Conservation (phyloP, 768 basidiomycete species). For the Suillus bovinus region DNA sequence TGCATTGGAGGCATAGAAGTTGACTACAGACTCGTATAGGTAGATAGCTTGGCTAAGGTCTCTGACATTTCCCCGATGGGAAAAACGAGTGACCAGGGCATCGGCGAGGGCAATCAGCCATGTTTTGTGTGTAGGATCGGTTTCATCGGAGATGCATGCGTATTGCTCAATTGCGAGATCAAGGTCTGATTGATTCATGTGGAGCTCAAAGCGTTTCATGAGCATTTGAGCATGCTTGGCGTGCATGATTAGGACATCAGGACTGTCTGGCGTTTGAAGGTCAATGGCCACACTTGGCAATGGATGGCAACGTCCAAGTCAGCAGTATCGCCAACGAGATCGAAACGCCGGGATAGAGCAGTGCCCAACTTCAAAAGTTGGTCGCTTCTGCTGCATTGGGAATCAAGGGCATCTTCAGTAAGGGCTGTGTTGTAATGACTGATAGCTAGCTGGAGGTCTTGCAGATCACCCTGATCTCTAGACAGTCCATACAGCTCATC, state of each 20-base stretch:
- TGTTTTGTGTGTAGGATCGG: slow-evolving; percentile 13
- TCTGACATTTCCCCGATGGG: slow-evolving; percentile 8
- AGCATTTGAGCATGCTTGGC: background rate
- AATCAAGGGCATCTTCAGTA: slow-evolving; percentile 25
- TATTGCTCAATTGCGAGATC: background rate
- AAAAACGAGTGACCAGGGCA: slow-evolving; percentile 16
- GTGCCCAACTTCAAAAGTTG: slow-evolving; percentile 20
- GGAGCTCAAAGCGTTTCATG: slow-evolving; percentile 9
- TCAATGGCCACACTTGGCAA: slow-evolving; percentile 23
- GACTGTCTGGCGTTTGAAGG: slow-evolving; percentile 17
- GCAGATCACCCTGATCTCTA: slow-evolving; percentile 11
- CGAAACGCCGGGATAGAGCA: slow-evolving; percentile 25
- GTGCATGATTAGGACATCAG: slow-evolving; percentile 10
- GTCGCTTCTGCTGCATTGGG: slow-evolving; percentile 24
- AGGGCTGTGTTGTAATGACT: slow-evolving; percentile 10
- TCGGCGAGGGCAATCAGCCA: slow-evolving; percentile 17
- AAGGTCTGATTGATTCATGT: background rate
- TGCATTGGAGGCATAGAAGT: slow-evolving; percentile 13
- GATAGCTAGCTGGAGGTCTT: slow-evolving; percentile 16
- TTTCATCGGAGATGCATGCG: slow-evolving; percentile 13
- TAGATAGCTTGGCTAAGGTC: slow-evolving; percentile 21
- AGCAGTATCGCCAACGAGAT: slow-evolving; percentile 11
- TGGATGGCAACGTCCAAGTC: slow-evolving; percentile 32
- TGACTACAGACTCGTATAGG: slow-evolving; percentile 24
- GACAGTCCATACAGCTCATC: slow-evolving; percentile 28